Evolutionary conservation across 1,139 yeast species (phyloP).

Genomic region (Candida sp.): DNA sequence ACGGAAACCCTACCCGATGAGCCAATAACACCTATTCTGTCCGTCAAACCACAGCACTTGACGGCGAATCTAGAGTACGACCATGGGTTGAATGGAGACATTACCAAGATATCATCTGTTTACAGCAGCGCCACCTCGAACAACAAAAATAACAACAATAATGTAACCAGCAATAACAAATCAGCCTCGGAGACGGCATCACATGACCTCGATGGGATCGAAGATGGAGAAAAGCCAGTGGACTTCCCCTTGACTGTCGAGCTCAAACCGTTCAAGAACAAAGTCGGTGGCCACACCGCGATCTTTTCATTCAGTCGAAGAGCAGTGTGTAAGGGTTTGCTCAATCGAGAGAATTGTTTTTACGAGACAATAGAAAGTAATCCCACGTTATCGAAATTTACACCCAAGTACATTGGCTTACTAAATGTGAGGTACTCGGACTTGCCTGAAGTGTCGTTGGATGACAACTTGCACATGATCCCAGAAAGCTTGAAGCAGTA

Average conservation of each 20-base stretch:
- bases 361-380: conserved; percentile 86
- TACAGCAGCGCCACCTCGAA: conserved; percentile 4
- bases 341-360: conserved; percentile 88
- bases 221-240: background rate
- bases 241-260: conserved; percentile 77
- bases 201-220: background rate
- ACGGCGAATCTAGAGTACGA: conserved; percentile 44
- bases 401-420: conserved; percentile 96
- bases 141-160: background rate
- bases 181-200: background rate
- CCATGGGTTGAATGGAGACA: conserved; percentile 32
- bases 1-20: conserved; percentile 5
- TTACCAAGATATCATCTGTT: conserved; percentile 25
- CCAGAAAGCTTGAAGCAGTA: conserved; percentile 75
- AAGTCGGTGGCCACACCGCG: conserved; percentile 99
- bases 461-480: conserved; percentile 88
- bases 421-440: conserved; percentile 84
- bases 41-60: conserved; percentile 28
- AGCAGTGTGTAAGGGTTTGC: conserved; percentile 96
- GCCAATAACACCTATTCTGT: conserved; percentile 11
- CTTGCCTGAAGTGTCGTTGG: conserved; percentile 80
- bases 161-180: background rate
- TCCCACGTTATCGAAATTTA: conserved; percentile 74
- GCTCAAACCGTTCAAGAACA: conserved; percentile 65
- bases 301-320: conserved; percentile 88